Conservation (phyloP, 73 alveolate species). For the Symbiodinium natans region DNA sequence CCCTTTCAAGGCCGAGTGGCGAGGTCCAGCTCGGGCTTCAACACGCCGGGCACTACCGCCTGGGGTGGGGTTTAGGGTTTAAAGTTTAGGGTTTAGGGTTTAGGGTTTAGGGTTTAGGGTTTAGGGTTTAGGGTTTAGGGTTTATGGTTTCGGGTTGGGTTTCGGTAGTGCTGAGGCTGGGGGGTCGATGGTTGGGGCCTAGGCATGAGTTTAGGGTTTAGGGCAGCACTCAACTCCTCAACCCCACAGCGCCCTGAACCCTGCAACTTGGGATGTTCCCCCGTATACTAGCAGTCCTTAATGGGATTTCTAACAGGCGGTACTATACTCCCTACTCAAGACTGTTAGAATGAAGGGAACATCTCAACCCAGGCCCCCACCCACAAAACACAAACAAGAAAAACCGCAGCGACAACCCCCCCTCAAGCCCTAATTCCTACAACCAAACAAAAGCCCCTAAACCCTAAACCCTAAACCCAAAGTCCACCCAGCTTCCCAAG, state of each 20-base stretch:
- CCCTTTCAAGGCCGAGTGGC: not conserved
- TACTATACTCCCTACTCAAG: too few relatives aligned
- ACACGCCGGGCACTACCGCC: constrained; percentile 49
- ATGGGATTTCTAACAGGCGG: too few relatives aligned
- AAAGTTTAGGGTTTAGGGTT: not conserved
- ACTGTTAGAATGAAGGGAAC: too few relatives aligned
- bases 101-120: not conserved
- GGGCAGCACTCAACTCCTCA: not conserved
- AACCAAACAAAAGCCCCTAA: not conserved
- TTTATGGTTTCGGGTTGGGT: too few relatives aligned
- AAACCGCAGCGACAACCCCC: not conserved
- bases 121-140: not conserved
- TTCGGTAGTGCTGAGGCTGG: too few relatives aligned
- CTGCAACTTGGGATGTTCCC: too few relatives aligned
- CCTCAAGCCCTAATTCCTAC: not conserved
- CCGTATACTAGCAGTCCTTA: too few relatives aligned
- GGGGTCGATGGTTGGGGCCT: too few relatives aligned
- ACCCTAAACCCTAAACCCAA: not conserved
- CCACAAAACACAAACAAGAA: not conserved
- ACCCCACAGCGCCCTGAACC: too few relatives aligned
- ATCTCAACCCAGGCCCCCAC: not conserved
- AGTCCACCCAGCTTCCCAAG: not conserved
- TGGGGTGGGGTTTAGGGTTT: too few relatives aligned
- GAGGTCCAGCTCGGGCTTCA: constrained; percentile 45
- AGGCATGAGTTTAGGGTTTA: not conserved